Evolutionary conservation across 805 yeast genomes (phyloP).

Genomic region (Lipomyces lipofer): DNA sequence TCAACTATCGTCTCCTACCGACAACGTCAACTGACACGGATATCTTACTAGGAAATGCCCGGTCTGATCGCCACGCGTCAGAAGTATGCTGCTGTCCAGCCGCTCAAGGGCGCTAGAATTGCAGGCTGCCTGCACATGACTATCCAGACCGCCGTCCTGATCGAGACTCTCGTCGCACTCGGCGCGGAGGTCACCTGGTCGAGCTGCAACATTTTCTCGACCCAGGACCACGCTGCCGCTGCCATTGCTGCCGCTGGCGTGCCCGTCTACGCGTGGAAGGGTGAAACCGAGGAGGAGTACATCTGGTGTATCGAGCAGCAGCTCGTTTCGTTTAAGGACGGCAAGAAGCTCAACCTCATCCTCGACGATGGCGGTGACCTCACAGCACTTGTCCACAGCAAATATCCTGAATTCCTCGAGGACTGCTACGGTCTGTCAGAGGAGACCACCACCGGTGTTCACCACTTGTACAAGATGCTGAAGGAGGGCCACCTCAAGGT

Average conservation of each 20-base stretch:
- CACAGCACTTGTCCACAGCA: constrained; percentile 93
- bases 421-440: constrained; percentile 95
- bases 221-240: constrained; percentile 99
- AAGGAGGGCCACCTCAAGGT: constrained; percentile 87
- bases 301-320: constrained; percentile 99
- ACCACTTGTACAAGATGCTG: constrained; percentile 95
- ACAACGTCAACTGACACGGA: not conserved
- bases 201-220: constrained; percentile 98
- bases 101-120: constrained; percentile 96
- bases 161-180: constrained; percentile 92
- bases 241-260: constrained; percentile 99
- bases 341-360: constrained; percentile 91
- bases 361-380: constrained; percentile 99
- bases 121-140: constrained; percentile 99
- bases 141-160: constrained; percentile 97
- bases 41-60: constrained; percentile 33
- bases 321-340: constrained; percentile 95
- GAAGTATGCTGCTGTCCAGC: constrained; percentile 88
- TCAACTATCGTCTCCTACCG: not conserved
- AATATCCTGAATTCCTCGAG: constrained; percentile 95
- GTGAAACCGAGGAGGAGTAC: constrained; percentile 99
- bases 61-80: constrained; percentile 95
- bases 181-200: constrained; percentile 99
- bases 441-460: constrained; percentile 99
- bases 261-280: constrained; percentile 99